phyloP scores from a whole-genome alignment of 106 monocot genomes.

The Amphibolis antarctica region DNA sequence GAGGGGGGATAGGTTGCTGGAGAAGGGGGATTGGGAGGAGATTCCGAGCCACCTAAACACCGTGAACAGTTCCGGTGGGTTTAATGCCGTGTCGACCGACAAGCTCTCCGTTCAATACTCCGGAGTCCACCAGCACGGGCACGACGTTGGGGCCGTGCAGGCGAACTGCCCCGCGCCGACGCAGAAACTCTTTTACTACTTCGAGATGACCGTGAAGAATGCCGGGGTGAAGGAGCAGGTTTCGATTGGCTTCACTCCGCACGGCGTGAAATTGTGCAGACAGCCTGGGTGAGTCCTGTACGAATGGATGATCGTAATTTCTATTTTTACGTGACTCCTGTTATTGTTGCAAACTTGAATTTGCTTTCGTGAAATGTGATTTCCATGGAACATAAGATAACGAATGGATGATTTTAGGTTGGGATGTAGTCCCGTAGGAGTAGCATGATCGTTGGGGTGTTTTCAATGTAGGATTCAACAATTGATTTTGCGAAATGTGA shows the following conservation, averaged over 20 bases:
- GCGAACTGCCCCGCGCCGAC: constrained; percentile 71
- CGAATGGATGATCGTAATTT: not conserved
- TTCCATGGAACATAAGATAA: too few relatives aligned
- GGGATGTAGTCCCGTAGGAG: too few relatives aligned
- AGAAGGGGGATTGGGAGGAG: constrained; percentile 35
- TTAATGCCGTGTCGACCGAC: constrained; percentile 67
- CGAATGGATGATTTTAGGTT: too few relatives aligned
- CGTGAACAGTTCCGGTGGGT: constrained; percentile 73
- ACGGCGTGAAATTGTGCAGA: constrained; percentile 57
- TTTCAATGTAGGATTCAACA: too few relatives aligned
- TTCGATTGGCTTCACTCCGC: constrained; percentile 69
- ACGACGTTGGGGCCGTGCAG: constrained; percentile 86
- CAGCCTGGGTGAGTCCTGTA: constrained; percentile 63
- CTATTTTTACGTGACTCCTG: not conserved
- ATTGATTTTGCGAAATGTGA: too few relatives aligned
- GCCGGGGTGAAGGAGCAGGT: constrained; percentile 62
- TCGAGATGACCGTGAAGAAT: constrained; percentile 84
- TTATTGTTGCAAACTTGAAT: too few relatives aligned
- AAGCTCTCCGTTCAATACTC: constrained; percentile 77
- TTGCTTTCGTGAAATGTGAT: too few relatives aligned
- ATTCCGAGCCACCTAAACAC: constrained; percentile 77
- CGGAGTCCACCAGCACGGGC: constrained; percentile 38
- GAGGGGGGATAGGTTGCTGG: constrained; percentile 26
- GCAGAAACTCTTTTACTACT: constrained; percentile 54
- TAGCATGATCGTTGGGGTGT: too few relatives aligned